Conservation (phyloP, 768 basidiomycete genomes). For the Pleurotus cornucopiae region DNA sequence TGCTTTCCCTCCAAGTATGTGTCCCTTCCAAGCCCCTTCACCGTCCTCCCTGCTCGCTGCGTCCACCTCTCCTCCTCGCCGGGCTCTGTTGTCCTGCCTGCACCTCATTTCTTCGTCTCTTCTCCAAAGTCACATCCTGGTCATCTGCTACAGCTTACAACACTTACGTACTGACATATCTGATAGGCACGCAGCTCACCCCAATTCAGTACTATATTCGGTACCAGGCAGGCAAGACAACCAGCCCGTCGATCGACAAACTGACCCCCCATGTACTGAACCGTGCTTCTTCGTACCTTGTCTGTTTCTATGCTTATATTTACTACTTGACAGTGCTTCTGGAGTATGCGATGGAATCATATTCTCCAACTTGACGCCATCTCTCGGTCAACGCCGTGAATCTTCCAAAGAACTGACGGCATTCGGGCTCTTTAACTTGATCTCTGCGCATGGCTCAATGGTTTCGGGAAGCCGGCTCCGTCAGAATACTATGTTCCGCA, state of each 20-base stretch:
- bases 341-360: conserved; percentile 5
- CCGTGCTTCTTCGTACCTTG: conserved; percentile 6
- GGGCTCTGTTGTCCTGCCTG: not conserved
- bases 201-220: conserved; percentile 3
- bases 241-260: conserved; percentile 5
- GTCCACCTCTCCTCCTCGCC: not conserved
- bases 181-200: conserved; percentile 17
- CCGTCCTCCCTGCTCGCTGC: not conserved
- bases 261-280: not conserved
- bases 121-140: not conserved
- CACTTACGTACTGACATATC: conserved; percentile 15
- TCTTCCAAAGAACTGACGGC: conserved; percentile 9
- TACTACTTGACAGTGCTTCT: conserved; percentile 2
- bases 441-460: conserved; percentile 5
- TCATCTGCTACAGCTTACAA: not conserved
- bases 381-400: conserved; percentile 9
- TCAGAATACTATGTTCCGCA: conserved; percentile 1
- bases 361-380: conserved; percentile 2
- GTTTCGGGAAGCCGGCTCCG: conserved; percentile 6
- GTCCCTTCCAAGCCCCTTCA: not conserved
- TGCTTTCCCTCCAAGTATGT: not conserved
- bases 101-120: not conserved
- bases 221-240: conserved; percentile 1
- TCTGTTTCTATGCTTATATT: conserved; percentile 3
- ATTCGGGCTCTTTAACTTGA: conserved; percentile 5